phyloP scores from a whole-genome alignment of 331 rosid species.

The Pyrus hybrid region DNA sequence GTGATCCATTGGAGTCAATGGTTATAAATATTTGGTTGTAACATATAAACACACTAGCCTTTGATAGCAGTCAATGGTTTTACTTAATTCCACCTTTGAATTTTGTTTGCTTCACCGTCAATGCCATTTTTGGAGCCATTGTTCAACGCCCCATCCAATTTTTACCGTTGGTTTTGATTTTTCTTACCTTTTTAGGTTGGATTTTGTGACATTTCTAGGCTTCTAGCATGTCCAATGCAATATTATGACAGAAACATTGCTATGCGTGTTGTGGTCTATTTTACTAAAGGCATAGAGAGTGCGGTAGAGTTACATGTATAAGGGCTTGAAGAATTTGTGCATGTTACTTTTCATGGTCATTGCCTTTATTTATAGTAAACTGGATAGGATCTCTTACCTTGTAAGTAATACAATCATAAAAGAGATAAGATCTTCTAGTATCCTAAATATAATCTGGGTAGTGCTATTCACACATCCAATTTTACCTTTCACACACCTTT shows the following conservation, averaged over 20 bases:
- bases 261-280: too few species aligned
- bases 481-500: too few species aligned
- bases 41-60: not conserved
- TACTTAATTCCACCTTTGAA: not conserved
- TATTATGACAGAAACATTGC: not conserved
- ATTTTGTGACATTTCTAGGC: not conserved
- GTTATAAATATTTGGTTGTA: not conserved
- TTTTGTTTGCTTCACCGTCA: not conserved
- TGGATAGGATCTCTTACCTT: too few species aligned
- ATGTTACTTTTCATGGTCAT: too few species aligned
- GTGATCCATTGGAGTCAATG: not conserved
- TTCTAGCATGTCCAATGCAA: not conserved
- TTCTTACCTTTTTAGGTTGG: not conserved
- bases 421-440: too few species aligned
- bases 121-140: not conserved
- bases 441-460: too few species aligned
- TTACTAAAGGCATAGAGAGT: too few species aligned
- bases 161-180: not conserved
- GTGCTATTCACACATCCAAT: too few species aligned
- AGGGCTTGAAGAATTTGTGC: too few species aligned
- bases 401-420: too few species aligned
- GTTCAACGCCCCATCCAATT: not conserved
- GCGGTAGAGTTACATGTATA: rapidly evolving
- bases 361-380: too few species aligned
- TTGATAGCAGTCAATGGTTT: not conserved